Evolutionary conservation across 2,329 filamentous ascomycete genomes (phyloP).

Genomic region (Fusarium sp.): DNA sequence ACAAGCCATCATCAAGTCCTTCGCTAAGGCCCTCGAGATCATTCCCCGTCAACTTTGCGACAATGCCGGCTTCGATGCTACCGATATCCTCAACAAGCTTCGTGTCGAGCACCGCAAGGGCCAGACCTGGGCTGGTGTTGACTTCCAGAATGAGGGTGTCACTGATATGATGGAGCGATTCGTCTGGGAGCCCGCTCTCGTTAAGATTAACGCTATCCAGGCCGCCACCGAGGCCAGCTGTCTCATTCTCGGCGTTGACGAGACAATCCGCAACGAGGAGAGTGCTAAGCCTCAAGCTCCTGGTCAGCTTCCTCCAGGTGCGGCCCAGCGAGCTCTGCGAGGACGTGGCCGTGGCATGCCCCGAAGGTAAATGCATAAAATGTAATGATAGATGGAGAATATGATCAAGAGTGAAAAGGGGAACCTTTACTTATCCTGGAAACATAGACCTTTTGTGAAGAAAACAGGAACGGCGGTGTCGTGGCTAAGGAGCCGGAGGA

Average conservation of each 20-base stretch:
- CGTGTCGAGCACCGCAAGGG: constrained; percentile 97
- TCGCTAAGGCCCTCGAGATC: constrained; percentile 96
- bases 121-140: constrained; percentile 93
- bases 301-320: constrained; percentile 79
- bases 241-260: constrained; percentile 94
- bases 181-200: constrained; percentile 95
- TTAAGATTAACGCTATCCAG: constrained; percentile 98
- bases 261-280: constrained; percentile 99
- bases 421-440: constrained; percentile 24
- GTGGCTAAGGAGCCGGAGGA: constrained; percentile 45
- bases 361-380: constrained; percentile 67
- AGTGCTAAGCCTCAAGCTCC: constrained; percentile 86
- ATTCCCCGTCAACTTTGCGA: constrained; percentile 98
- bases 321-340: constrained; percentile 88
- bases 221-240: constrained; percentile 95
- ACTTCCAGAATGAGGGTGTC: constrained; percentile 92
- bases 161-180: constrained; percentile 95
- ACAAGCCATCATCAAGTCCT: constrained; percentile 96
- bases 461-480: constrained; percentile 19
- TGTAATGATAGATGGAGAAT: constrained; percentile 38
- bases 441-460: constrained; percentile 31
- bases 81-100: constrained; percentile 95
- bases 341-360: constrained; percentile 89
- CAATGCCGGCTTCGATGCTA: constrained; percentile 98
- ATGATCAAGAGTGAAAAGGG: constrained; percentile 36